These are phyloP conservation scores for Bipolaris zeicola DNA, from an alignment of 2,329 filamentous ascomycete species.

Conservation along the genomic window DNA sequence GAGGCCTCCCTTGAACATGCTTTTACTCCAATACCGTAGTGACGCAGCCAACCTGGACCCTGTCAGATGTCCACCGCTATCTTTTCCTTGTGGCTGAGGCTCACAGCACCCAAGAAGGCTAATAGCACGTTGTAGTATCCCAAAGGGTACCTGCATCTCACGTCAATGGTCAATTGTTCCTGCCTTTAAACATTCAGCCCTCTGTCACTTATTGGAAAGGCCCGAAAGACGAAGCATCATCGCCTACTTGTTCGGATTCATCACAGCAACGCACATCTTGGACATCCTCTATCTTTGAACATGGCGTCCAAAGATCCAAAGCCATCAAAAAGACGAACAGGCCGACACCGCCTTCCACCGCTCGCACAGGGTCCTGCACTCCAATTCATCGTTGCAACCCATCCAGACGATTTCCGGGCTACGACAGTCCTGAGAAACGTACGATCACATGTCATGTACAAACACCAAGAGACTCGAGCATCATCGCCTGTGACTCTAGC, in stretches of 20 bases:
- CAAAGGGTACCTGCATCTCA: conserved; percentile 19
- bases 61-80: conserved; percentile 3
- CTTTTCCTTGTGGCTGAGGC: conserved; percentile 17
- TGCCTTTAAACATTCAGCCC: conserved; percentile 1
- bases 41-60: conserved; percentile 1
- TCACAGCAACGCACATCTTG: not conserved
- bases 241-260: not conserved
- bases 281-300: not conserved
- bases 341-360: conserved; percentile 40
- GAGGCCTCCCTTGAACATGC: conserved; percentile 1
- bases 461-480: conserved; percentile 34
- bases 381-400: conserved; percentile 43
- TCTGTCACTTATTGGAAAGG: not conserved
- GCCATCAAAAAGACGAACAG: conserved; percentile 32
- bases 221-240: conserved; percentile 9
- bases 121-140: conserved; percentile 4
- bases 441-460: conserved; percentile 48
- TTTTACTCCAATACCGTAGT: not conserved
- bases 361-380: conserved; percentile 40
- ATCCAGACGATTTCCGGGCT: conserved; percentile 42
- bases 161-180: conserved; percentile 8
- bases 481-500: conserved; percentile 23
- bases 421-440: conserved; percentile 42
- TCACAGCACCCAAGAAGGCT: conserved; percentile 12
- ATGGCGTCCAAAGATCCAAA: conserved; percentile 34